A percentile compares a stretch with the other conserved stretches of the same genome.
Conservation (phyloP, 176 grass and related monocot species). For the Areca catechu region DNA sequence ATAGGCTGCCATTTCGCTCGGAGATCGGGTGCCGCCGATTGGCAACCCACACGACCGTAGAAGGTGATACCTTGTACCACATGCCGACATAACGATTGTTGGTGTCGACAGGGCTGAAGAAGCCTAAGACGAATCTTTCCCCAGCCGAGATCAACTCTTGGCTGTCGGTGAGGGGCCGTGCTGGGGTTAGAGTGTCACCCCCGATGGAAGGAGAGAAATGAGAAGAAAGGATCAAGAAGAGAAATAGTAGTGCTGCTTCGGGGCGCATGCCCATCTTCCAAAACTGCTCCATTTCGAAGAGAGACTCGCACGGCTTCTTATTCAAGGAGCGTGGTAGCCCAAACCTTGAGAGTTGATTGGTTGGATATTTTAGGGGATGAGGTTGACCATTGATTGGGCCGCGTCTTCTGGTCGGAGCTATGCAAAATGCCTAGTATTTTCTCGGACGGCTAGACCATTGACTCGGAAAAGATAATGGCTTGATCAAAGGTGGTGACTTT, state of each 20-base stretch:
- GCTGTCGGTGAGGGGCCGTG: not conserved
- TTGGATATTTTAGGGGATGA: too few relatives aligned
- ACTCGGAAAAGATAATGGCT: too few relatives aligned
- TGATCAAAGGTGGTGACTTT: too few relatives aligned
- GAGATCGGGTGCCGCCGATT: not conserved
- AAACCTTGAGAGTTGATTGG: too few relatives aligned
- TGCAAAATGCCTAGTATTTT: too few relatives aligned
- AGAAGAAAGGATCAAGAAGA: not conserved
- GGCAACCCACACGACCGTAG: constrained; percentile 7
- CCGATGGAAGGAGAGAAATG: not conserved
- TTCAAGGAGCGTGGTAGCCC: too few relatives aligned
- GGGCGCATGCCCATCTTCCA: not conserved
- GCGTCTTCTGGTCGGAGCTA: too few relatives aligned
- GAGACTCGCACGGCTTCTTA: too few relatives aligned
- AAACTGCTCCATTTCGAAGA: too few relatives aligned
- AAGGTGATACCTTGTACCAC: constrained; percentile 2
- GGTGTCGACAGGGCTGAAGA: not conserved
- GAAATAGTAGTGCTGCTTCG: not conserved
- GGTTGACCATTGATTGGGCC: too few relatives aligned
- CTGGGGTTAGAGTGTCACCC: not conserved
- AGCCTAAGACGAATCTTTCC: not conserved
- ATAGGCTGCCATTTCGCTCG: not conserved
- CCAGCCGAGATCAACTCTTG: not conserved
- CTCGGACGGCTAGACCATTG: too few relatives aligned
- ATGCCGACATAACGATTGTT: not conserved